Evolutionary conservation across 164 flowering plant species (phyloP), one percentile per base, ranked within the genome.

Genomic region (Malania oleifera): DNA sequence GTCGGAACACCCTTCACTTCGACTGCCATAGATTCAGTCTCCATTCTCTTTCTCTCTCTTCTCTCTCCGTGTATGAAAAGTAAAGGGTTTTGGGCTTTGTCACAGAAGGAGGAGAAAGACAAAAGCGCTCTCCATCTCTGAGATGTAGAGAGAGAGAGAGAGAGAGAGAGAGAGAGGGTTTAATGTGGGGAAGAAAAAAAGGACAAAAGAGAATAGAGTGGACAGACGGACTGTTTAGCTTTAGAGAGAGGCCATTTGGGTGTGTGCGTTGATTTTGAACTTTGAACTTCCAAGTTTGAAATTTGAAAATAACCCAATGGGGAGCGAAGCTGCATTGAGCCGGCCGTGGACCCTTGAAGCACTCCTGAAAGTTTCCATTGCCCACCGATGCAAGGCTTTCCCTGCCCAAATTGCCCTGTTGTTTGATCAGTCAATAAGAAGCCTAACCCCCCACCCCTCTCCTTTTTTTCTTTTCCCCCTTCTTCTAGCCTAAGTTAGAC

Each of bases 1-100:
- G 74, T 67, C 0, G 70, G 65, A 37, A 67, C 54, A 5, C 81
- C 84, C 59, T 71, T 67, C 47, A 56, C 71, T 23, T 57, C 73
- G 28, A 25, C 22, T 12, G 50, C 58, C 56, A 22, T 49, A 2
- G 52, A 23, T 58, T 63, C 74, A 46, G 63, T 68, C 74, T 70
- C 80, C 70, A 67, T 65, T 48, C 64, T 59, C 54, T 28, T 37
- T 22, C 46, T 5, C 18, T 7, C 28, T 26, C 45, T 53, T 20
- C 61, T 61, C 25, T 61, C 48, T 25, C 13, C 15, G 17, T 6
- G 1, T 43, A 4, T 17, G 22, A 43, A 18, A 17, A 4, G 46
- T 1, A 38, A 15, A 38, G 41, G 41, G 13, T 5, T 5, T 5
- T 9, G 41, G 41, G 41, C 13, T 15, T 38, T 38, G 9, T 5